phyloP scores from a whole-genome alignment of 208 protist species.

The Lotmaria passim region DNA sequence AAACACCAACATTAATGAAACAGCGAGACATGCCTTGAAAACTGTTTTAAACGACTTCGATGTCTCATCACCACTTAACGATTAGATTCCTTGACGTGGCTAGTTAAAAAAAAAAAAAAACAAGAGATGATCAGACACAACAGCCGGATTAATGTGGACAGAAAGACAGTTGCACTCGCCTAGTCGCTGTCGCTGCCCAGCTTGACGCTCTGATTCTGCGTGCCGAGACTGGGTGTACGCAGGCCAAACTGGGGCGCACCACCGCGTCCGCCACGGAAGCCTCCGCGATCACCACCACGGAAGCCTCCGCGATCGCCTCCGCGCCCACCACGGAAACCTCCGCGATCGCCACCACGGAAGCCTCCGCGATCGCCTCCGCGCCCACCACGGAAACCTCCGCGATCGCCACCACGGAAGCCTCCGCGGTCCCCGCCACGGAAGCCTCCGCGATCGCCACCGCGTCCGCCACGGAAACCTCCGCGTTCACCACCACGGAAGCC shows the following conservation, averaged over 20 bases:
- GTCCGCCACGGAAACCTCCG: conserved; percentile 36
- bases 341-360: conserved; percentile 43
- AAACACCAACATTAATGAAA: too few species aligned
- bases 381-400: conserved; percentile 35
- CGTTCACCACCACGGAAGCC: conserved; percentile 39
- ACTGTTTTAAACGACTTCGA: too few species aligned
- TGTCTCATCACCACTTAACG: too few species aligned
- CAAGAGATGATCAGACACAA: not conserved
- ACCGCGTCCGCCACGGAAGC: conserved; percentile 53
- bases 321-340: conserved; percentile 52
- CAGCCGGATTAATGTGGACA: too few species aligned
- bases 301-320: conserved; percentile 46
- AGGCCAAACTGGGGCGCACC: conserved; percentile 70
- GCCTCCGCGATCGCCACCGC: conserved; percentile 37
- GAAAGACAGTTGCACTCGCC: too few species aligned
- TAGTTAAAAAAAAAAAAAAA: not conserved
- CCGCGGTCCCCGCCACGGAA: conserved; percentile 41
- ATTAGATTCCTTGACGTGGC: not conserved
- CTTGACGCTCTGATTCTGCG: conserved; percentile 60
- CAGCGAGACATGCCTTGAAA: too few species aligned
- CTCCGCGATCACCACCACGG: conserved; percentile 48
- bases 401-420: conserved; percentile 37
- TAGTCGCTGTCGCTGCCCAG: conserved; percentile 82
- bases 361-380: conserved; percentile 32
- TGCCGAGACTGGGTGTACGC: conserved; percentile 54